Evolutionary conservation across 441 rosid species (phyloP).

Genomic region (Corymbia citriodora): DNA sequence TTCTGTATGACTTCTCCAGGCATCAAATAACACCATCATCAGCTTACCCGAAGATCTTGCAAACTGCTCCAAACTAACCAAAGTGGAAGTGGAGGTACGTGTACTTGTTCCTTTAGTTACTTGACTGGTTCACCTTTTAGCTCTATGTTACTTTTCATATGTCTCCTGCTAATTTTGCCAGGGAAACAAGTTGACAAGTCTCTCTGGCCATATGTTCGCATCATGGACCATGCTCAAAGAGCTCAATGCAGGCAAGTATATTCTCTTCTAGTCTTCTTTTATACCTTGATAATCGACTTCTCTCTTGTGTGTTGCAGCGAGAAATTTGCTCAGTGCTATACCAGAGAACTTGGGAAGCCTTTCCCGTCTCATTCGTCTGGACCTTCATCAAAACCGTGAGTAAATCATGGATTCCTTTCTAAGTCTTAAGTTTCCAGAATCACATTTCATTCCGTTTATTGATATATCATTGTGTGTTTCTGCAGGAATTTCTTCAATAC

Average conservation of each 20-base stretch:
- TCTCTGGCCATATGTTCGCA: constrained; percentile 52
- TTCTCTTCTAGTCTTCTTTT: background rate
- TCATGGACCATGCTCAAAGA: constrained; percentile 81
- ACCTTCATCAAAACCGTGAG: constrained; percentile 94
- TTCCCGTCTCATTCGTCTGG: constrained; percentile 80
- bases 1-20: constrained; percentile 27
- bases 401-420: background rate
- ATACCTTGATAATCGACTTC: background rate
- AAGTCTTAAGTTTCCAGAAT: background rate
- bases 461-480: constrained; percentile 1
- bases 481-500: constrained; percentile 63
- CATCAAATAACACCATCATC: constrained; percentile 62
- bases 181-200: constrained; percentile 73
- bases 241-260: constrained; percentile 71
- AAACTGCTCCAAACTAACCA: constrained; percentile 62
- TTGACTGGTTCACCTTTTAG: background rate
- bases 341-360: constrained; percentile 77
- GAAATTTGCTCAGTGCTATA: constrained; percentile 58
- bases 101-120: background rate
- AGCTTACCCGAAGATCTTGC: constrained; percentile 69
- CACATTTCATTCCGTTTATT: constrained; percentile 1
- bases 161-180: constrained; percentile 19
- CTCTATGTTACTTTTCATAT: background rate
- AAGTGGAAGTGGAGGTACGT: constrained; percentile 81
- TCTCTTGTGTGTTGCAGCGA: constrained; percentile 38